phyloP scores from a whole-genome alignment of 1,284 basidiomycete genomes.

The Takashimella tepidaria region DNA sequence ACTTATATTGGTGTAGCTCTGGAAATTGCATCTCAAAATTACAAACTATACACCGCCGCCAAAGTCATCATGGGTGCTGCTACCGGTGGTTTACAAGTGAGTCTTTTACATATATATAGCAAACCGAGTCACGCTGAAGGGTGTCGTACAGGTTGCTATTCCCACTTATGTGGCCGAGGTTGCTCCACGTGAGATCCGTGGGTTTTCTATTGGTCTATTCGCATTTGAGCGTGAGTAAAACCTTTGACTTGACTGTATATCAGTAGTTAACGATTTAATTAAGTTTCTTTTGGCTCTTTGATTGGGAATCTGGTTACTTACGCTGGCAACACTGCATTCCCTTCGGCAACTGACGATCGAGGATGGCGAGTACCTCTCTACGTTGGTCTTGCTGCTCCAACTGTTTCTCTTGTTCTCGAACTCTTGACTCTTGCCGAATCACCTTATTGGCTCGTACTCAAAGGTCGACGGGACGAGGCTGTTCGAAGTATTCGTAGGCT shows the following conservation, averaged over 20 bases:
- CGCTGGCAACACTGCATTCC: conserved; percentile 9
- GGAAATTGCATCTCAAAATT: conserved; percentile 17
- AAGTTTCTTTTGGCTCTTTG: conserved; percentile 15
- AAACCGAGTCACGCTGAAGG: background rate
- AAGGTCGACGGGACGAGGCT: conserved; percentile 46
- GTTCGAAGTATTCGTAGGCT: too few species aligned
- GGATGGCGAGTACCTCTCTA: conserved; percentile 16
- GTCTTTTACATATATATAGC: too few species aligned
- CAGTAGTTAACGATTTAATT: background rate
- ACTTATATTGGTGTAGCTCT: conserved; percentile 19
- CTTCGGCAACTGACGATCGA: conserved; percentile 7
- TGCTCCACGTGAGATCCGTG: conserved; percentile 21
- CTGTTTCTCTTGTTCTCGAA: conserved; percentile 11
- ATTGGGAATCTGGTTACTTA: conserved; percentile 14
- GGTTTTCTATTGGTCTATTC: conserved; percentile 15
- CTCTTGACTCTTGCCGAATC: conserved; percentile 15
- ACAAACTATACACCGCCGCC: conserved; percentile 15
- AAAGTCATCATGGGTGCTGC: conserved; percentile 22
- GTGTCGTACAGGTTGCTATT: conserved; percentile 10
- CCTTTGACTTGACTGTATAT: too few species aligned
- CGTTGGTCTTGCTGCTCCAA: conserved; percentile 15
- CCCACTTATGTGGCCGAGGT: conserved; percentile 21
- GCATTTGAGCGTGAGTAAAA: conserved; percentile 9
- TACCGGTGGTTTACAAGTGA: too few species aligned
- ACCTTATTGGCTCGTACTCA: conserved; percentile 49